Evolutionary conservation across 108 stramenopile genomes (phyloP).

Genomic region (Pseudonitzschia multistriata): DNA sequence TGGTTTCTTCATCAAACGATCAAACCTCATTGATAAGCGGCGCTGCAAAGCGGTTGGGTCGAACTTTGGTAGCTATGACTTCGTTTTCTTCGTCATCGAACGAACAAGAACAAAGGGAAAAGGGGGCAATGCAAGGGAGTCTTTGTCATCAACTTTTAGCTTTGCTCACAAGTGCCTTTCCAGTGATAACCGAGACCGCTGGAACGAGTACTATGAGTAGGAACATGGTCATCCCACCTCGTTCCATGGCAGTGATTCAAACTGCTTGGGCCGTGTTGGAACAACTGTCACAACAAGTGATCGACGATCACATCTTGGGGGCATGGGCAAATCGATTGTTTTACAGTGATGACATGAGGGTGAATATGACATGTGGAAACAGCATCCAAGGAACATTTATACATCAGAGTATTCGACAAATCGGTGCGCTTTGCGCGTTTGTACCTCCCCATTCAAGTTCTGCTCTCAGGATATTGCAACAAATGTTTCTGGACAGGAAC

Average conservation of each 20-base stretch:
- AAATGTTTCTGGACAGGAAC: not conserved
- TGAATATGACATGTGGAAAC: not conserved
- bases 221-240: constrained; percentile 12
- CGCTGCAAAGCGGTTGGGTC: constrained; percentile 61
- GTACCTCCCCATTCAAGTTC: constrained; percentile 20
- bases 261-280: constrained; percentile 48
- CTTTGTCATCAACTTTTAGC: constrained; percentile 47
- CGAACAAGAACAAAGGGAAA: not conserved
- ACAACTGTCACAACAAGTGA: constrained; percentile 24
- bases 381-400: constrained; percentile 8
- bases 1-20: constrained; percentile 32
- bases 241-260: constrained; percentile 33
- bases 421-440: constrained; percentile 35
- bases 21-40: constrained; percentile 23
- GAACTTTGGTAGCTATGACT: constrained; percentile 35
- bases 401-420: constrained; percentile 40
- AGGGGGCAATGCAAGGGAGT: constrained; percentile 6
- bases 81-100: not conserved
- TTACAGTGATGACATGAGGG: not conserved
- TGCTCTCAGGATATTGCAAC: not conserved
- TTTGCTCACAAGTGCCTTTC: constrained; percentile 16
- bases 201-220: constrained; percentile 2
- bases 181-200: not conserved
- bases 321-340: constrained; percentile 13
- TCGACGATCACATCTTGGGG: constrained; percentile 5